These are phyloP conservation scores for Parmales sp. DNA, from an alignment of 108 stramenopile species.

Conservation along the genomic window DNA sequence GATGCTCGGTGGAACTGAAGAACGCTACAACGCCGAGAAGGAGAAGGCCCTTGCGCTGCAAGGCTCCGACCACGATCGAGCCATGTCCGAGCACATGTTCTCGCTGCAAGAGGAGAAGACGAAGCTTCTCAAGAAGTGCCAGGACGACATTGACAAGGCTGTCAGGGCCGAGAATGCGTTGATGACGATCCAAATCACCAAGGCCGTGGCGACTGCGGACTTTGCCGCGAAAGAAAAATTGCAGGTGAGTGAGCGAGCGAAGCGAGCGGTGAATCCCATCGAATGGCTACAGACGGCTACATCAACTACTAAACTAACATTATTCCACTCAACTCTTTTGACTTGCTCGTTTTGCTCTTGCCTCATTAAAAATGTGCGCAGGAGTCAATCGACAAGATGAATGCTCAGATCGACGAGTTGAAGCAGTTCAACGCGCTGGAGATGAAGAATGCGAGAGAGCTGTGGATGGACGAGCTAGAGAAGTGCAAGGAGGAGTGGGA, in stretches of 20 bases:
- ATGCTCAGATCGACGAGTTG: background rate
- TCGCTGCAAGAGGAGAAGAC: slow-evolving; percentile 2
- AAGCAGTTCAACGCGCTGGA: background rate
- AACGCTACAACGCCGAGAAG: background rate
- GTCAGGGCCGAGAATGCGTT: background rate
- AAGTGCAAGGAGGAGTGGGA: slow-evolving; percentile 6
- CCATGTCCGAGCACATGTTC: background rate
- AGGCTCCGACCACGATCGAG: background rate
- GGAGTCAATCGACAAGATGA: slow-evolving; percentile 2
- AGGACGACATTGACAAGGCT: background rate
- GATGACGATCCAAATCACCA: background rate
- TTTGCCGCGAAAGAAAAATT: too few relatives aligned
- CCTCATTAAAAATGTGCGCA: too few relatives aligned
- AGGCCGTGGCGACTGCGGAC: background rate
- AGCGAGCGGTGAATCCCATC: too few relatives aligned
- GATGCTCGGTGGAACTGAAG: slow-evolving; percentile 1
- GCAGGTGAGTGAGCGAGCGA: too few relatives aligned
- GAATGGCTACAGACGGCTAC: too few relatives aligned
- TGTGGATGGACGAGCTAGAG: slow-evolving; percentile 2
- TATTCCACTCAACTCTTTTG: too few relatives aligned
- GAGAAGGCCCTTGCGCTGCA: background rate
- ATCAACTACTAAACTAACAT: too few relatives aligned
- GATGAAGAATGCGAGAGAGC: background rate
- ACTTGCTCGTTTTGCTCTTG: too few relatives aligned
- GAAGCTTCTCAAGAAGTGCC: background rate